These are phyloP conservation scores for Amanita rubescens DNA, from an alignment of 768 basidiomycete genomes.

Conservation along the genomic window DNA sequence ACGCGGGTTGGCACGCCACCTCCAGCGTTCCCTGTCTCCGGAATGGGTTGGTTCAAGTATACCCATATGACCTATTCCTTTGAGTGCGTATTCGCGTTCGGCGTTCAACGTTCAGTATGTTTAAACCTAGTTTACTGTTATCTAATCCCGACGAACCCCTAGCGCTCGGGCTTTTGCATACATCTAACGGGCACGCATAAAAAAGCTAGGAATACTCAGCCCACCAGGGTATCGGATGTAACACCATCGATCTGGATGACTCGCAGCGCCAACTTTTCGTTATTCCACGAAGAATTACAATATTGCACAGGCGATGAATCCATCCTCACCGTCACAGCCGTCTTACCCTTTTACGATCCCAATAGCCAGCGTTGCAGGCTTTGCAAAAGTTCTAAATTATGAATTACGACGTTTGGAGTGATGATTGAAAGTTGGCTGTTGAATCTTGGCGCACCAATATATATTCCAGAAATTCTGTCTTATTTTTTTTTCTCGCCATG, in stretches of 20 bases:
- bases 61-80: conserved; percentile 65
- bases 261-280: conserved; percentile 69
- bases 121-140: neutral
- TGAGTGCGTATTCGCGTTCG: conserved; percentile 53
- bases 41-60: conserved; percentile 61
- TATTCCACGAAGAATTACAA: conserved; percentile 71
- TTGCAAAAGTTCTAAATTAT: conserved; percentile 66
- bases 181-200: neutral
- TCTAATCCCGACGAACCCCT: conserved; percentile 23
- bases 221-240: conserved; percentile 63
- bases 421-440: too few relatives aligned
- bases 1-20: conserved; percentile 56
- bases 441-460: too few relatives aligned
- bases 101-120: too few relatives aligned
- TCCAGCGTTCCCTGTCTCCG: conserved; percentile 38
- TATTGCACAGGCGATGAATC: too few relatives aligned
- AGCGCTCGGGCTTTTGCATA: too few relatives aligned
- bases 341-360: conserved; percentile 32
- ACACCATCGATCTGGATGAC: conserved; percentile 55
- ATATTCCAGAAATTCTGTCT: too few relatives aligned
- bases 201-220: conserved; percentile 85
- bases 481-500: too few relatives aligned
- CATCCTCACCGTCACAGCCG: conserved; percentile 45
- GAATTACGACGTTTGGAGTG: conserved; percentile 70
- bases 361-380: conserved; percentile 62